Evolutionary conservation across 345 rosid genomes (phyloP).

Genomic region (Firmiana major): DNA sequence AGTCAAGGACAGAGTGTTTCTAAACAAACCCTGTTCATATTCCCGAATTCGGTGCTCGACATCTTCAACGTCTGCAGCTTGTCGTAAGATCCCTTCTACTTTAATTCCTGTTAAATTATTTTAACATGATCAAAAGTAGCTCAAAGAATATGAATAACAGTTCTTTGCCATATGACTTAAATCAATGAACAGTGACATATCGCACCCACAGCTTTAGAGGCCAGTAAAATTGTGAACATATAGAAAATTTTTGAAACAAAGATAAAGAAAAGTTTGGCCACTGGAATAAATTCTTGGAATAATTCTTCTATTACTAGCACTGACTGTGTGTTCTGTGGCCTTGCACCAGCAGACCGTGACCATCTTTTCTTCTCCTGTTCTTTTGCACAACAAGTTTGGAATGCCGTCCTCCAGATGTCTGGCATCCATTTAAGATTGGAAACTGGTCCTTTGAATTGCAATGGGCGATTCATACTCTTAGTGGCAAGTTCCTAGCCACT

Average conservation of each 20-base stretch:
- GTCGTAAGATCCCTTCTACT: constrained; percentile 94
- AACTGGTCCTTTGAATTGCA: background rate
- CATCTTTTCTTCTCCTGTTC: background rate
- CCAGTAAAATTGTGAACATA: background rate
- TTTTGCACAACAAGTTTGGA: background rate
- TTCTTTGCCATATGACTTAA: background rate
- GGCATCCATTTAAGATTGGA: background rate
- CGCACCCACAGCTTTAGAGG: background rate
- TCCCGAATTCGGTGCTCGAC: constrained; percentile 86
- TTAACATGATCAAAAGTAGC: constrained; percentile 26
- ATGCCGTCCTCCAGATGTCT: background rate
- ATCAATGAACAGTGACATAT: background rate
- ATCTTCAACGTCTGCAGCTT: constrained; percentile 98
- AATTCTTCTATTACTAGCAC: background rate
- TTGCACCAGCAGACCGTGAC: background rate
- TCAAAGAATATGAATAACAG: background rate
- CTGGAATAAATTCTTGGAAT: too few species aligned
- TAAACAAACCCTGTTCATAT: constrained; percentile 80
- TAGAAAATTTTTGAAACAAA: background rate
- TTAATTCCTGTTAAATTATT: constrained; percentile 55
- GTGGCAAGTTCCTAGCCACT: background rate
- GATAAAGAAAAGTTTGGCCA: background rate
- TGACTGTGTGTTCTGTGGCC: background rate
- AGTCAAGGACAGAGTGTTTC: constrained; percentile 6
- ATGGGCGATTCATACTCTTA: background rate